These are phyloP conservation scores for Teratosphaeria gauchensis DNA, from an alignment of 2,329 filamentous ascomycete genomes.

Conservation along the genomic window DNA sequence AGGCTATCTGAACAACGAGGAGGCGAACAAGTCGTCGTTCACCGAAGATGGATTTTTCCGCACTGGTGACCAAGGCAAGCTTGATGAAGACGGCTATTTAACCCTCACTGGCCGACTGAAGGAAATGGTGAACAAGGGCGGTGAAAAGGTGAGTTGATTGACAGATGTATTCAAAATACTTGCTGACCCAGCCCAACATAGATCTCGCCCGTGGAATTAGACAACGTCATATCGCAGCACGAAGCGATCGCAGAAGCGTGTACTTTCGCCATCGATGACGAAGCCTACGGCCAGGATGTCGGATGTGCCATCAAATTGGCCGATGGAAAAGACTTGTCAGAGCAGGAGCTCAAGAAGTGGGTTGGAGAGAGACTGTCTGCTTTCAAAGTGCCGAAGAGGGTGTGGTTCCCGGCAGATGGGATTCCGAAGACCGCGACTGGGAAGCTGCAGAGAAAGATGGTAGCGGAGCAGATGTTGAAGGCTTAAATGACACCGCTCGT, in stretches of 20 bases:
- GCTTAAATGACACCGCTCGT: no score
- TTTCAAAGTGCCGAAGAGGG: conserved; percentile 80
- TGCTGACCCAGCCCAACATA: no score
- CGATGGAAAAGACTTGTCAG: conserved; percentile 44
- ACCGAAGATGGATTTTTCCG: conserved; percentile 44
- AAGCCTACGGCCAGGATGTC: conserved; percentile 75
- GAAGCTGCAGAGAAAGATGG: conserved; percentile 76
- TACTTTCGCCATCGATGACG: conserved; percentile 72
- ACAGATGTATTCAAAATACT: no score
- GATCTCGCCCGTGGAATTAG: conserved; percentile 78
- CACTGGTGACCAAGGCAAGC: conserved; percentile 45
- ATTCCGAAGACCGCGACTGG: conserved; percentile 86
- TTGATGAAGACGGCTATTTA: conserved; percentile 43
- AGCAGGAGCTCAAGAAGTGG: conserved; percentile 57
- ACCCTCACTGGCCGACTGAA: conserved; percentile 48
- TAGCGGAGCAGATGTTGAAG: conserved; percentile 78
- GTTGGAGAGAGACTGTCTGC: conserved; percentile 62
- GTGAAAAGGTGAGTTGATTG: conserved; percentile 43
- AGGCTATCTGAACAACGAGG: conserved; percentile 40
- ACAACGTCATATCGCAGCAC: conserved; percentile 70
- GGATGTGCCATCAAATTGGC: conserved; percentile 69
- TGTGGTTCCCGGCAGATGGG: conserved; percentile 64
- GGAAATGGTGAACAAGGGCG: conserved; percentile 49
- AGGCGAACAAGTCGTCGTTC: conserved; percentile 37
- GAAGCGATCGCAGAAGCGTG: conserved; percentile 67